Evolutionary conservation across 176 grass and related monocot species (phyloP).

Genomic region (Saccharum spontaneum): DNA sequence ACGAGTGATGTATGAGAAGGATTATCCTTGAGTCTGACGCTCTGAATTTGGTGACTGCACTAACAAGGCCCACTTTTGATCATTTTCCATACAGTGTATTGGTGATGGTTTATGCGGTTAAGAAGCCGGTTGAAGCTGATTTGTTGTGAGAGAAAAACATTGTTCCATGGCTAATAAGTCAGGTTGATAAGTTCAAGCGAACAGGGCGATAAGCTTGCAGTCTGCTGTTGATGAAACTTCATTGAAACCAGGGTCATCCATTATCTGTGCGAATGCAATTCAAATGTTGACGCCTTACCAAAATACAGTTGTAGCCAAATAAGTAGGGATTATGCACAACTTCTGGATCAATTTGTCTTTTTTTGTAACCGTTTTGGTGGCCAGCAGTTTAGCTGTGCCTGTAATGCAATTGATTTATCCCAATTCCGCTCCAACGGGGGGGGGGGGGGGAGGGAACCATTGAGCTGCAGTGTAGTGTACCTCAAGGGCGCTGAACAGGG

Average conservation of each 20-base stretch:
- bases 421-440: background rate
- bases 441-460: too few species aligned
- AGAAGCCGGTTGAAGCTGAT: too few species aligned
- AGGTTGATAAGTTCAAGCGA: too few species aligned
- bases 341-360: background rate
- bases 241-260: background rate
- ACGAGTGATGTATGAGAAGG: background rate
- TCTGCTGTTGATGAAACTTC: background rate
- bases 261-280: background rate
- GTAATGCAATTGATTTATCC: background rate
- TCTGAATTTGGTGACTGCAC: background rate
- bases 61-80: background rate
- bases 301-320: background rate
- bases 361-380: background rate
- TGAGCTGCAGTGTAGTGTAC: background rate
- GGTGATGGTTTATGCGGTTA: too few species aligned
- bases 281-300: background rate
- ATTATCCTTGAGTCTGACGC: background rate
- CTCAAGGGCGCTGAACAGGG: background rate
- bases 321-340: background rate
- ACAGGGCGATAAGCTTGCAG: background rate
- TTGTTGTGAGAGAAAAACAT: too few species aligned
- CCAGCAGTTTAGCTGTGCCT: background rate
- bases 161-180: too few species aligned
- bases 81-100: background rate